phyloP scores from a whole-genome alignment of 345 rosid genomes.

The Brassica cretica region DNA sequence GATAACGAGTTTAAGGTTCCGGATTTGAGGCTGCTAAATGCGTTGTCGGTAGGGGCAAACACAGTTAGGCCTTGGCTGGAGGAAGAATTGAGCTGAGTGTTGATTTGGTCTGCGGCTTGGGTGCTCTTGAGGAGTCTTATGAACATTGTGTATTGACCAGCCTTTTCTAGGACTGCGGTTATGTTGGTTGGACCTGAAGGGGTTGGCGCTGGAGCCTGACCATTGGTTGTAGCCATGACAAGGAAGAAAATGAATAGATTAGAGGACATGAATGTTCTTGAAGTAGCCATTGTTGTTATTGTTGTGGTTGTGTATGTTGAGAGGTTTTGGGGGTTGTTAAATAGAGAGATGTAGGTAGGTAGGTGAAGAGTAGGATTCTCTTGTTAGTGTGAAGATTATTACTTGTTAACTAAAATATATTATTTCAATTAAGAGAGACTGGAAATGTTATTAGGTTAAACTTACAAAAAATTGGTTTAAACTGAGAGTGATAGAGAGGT shows the following conservation, averaged over 20 bases:
- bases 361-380: conserved; percentile 36
- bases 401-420: conserved; percentile 26
- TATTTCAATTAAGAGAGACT: conserved; percentile 4
- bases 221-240: conserved; percentile 27
- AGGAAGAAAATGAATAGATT: conserved; percentile 38
- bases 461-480: background rate
- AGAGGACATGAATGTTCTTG: conserved; percentile 27
- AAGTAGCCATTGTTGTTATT: conserved; percentile 41
- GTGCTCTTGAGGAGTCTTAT: conserved; percentile 66
- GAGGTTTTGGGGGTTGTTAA: conserved; percentile 27
- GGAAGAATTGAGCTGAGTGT: conserved; percentile 68
- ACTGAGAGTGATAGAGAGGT: conserved; percentile 4
- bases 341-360: conserved; percentile 31
- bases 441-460: conserved; percentile 13
- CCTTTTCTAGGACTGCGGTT: conserved; percentile 71
- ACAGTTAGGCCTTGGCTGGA: conserved; percentile 68
- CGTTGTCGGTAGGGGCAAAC: conserved; percentile 82
- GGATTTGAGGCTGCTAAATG: conserved; percentile 62
- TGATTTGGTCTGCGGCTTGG: conserved; percentile 68
- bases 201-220: conserved; percentile 52
- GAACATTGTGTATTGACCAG: conserved; percentile 70
- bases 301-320: conserved; percentile 17
- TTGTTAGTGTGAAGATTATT: conserved; percentile 28
- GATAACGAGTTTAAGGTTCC: conserved; percentile 70
- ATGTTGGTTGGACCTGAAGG: conserved; percentile 70